These are phyloP conservation scores for Sporobolomyces phaffii DNA, from an alignment of 768 basidiomycete species.

Conservation along the genomic window DNA sequence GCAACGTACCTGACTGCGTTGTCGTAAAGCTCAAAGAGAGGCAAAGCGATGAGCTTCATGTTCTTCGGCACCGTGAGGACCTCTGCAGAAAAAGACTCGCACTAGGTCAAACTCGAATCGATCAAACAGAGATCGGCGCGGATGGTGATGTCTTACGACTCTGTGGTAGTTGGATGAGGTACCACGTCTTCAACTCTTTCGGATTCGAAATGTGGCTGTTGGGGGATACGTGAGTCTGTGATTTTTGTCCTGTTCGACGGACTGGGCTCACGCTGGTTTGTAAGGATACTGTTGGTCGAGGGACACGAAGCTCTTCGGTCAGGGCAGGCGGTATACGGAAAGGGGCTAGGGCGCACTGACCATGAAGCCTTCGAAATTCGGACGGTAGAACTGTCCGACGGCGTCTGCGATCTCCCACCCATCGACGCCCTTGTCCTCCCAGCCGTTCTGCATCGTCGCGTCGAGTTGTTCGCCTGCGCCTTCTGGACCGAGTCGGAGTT, in stretches of 20 bases:
- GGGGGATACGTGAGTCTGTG: no score
- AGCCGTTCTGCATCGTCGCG: conserved; percentile 1
- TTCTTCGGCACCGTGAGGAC: conserved; percentile 95
- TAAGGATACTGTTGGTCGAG: conserved; percentile 38
- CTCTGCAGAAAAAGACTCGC: conserved; percentile 63
- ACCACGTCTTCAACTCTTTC: conserved; percentile 95
- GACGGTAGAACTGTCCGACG: conserved; percentile 97
- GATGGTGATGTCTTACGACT: conserved; percentile 56
- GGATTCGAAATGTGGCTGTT: conserved; percentile 92
- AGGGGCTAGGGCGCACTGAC: conserved; percentile 55
- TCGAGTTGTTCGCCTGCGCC: not conserved
- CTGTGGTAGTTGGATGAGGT: conserved; percentile 90
- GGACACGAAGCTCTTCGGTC: not conserved
- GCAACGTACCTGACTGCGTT: conserved; percentile 79
- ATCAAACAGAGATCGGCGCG: conserved; percentile 1
- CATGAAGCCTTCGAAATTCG: conserved; percentile 98
- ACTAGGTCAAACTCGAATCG: no score
- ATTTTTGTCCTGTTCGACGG: no score
- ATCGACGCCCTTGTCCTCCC: conserved; percentile 58
- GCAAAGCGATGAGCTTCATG: conserved; percentile 96
- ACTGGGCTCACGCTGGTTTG: conserved; percentile 37
- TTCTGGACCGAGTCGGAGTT: conserved; percentile 62
- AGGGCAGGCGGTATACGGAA: not conserved
- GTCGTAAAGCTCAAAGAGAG: conserved; percentile 93
- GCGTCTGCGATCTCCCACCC: conserved; percentile 97